These are phyloP conservation scores for Bocquillonia castaneifolia DNA, from an alignment of 441 rosid species.

Conservation along the genomic window DNA sequence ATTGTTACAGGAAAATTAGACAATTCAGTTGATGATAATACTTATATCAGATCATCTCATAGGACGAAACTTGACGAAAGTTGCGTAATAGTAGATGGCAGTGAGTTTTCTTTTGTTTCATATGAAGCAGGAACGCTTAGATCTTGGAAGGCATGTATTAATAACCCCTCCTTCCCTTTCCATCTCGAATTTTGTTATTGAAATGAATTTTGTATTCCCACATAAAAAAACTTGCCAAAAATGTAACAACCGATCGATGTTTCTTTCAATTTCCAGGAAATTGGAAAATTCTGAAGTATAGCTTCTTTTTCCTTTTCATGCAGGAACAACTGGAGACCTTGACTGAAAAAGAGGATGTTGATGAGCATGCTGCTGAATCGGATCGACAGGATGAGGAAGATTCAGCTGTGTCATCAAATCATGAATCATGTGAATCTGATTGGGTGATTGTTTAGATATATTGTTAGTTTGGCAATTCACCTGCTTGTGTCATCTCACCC, in stretches of 20 bases:
- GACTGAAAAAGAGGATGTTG: not conserved
- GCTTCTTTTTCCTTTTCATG: not conserved
- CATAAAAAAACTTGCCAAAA: no score
- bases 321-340: slow-evolving; percentile 15
- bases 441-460: slow-evolving; percentile 30
- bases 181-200: not conserved
- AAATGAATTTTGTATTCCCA: not conserved
- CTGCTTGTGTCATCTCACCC: no score
- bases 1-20: slow-evolving; percentile 7
- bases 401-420: not conserved
- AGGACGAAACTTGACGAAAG: slow-evolving; percentile 26
- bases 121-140: slow-evolving; percentile 5
- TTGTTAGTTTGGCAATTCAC: not conserved
- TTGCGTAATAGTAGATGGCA: slow-evolving; percentile 20
- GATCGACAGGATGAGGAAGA: not conserved
- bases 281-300: not conserved
- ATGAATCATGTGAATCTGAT: slow-evolving; percentile 23
- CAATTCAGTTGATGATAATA: slow-evolving; percentile 4
- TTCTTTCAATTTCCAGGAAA: not conserved
- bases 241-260: no score
- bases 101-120: slow-evolving; percentile 16
- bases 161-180: slow-evolving; percentile 5
- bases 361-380: slow-evolving; percentile 1
- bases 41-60: slow-evolving; percentile 6
- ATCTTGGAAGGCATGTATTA: slow-evolving; percentile 33